Base-by-base conservation (phyloP, 192 early-diverging fungal species). In the Coemansia sp. region DNA sequence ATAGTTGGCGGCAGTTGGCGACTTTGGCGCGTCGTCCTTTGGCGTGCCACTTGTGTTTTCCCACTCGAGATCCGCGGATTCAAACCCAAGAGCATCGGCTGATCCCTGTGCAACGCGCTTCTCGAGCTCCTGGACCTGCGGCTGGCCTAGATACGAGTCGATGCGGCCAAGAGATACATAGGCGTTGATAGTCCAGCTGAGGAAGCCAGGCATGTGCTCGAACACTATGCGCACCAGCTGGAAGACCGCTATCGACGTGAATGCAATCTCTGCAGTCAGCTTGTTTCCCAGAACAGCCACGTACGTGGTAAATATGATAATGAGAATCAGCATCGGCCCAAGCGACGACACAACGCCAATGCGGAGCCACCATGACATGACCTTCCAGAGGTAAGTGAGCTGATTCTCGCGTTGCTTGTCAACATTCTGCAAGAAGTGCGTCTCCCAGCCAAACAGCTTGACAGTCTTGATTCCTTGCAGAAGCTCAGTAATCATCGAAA, bases 141-240 rank as follows among this genome's bases (percentile, higher is more conserved):
- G 77, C 66, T 95, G 90, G 10, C 68, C 74, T 43, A 98, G 78
- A 63, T 92, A 98, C 43, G 79, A 76, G 46, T 86, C 85, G 53
- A 98, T 85, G 60, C 91, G 88, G 17, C 70, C 59, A 33, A 90
- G 59, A 29, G 89, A 87, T 19, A 91, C 89, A 23, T 77, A 81
- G 14, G 81, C 87, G 45, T 87, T 85, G 53, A 91, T 75, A 9
- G 84, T 61, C 64, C 73, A 85, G 40, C 84, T 76, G 54, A 90
- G 79, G 22, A 81, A 74, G 36, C 87, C 82, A 9, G 88, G 87
- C 23, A n/a, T n/a, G n/a, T n/a, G n/a, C n/a, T n/a, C n/a, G n/a
- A n/a, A n/a, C n/a, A n/a, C n/a, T n/a, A n/a, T 68, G 58, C 89
- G 85, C 63, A 90, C 76, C 5, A 85, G 87, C 69, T 87, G 81